Conservation (phyloP, 208 protist genomes). For the Phytomonas francai region DNA sequence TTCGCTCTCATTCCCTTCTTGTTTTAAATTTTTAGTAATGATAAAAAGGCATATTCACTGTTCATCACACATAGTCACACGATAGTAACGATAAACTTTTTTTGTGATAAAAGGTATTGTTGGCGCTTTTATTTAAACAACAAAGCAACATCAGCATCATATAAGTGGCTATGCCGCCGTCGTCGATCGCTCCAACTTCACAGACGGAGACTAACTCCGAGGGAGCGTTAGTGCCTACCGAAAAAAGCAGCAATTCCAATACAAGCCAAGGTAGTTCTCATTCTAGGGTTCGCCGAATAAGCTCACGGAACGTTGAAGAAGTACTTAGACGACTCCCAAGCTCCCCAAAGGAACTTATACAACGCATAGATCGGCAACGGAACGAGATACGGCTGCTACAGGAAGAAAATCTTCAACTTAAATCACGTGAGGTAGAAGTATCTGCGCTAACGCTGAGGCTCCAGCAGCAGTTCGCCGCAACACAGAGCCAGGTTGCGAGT, state of each 20-base stretch:
- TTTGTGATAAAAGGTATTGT: background rate
- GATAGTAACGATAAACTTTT: background rate
- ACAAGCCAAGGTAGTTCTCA: background rate
- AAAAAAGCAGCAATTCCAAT: background rate
- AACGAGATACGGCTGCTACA: slow-evolving; percentile 55
- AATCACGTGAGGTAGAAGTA: slow-evolving; percentile 74
- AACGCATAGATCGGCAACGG: slow-evolving; percentile 57
- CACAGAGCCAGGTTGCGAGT: slow-evolving; percentile 78
- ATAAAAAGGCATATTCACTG: background rate
- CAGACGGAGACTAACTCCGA: background rate
- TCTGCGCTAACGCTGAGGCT: slow-evolving; percentile 58
- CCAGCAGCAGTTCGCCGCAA: slow-evolving; percentile 69
- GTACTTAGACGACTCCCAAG: slow-evolving; percentile 39
- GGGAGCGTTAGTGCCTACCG: background rate
- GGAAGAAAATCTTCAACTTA: slow-evolving; percentile 62
- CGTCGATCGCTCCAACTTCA: background rate
- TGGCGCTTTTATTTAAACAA: background rate
- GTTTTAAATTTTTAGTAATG: background rate
- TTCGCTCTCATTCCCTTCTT: background rate
- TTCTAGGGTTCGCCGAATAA: background rate
- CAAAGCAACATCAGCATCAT: background rate
- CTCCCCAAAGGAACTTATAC: slow-evolving; percentile 57
- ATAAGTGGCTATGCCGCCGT: background rate
- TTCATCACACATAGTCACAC: background rate
- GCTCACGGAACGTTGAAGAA: slow-evolving; percentile 17